Evolutionary conservation across 495 filamentous ascomycete genomes (phyloP), one percentile per base, ranked within the genome.

Genomic region (Xylaria cubensis): DNA sequence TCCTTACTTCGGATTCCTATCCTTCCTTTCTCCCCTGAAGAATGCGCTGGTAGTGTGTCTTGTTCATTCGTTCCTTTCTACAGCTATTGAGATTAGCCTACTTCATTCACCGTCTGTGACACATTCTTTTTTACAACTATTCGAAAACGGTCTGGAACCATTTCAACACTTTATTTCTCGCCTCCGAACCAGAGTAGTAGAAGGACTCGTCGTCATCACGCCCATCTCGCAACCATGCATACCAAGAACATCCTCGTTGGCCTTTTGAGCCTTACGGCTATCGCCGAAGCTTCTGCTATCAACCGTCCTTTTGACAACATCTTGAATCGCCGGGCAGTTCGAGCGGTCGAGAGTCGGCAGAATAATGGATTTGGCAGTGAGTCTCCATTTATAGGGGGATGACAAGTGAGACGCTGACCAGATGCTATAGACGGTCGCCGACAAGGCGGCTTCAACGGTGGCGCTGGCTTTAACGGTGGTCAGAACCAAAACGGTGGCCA

Each of bases 81-180:
- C 77, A 72, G 76, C 80, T 78, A 77, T 70, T 80, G 78, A 78
- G 76, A 70, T 74, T 76, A 80, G 73, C 72, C 75, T 73, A 72
- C 75, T 82, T 73, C 69, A 77, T 80, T 80, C 74, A 79, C 75
- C 81, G 82, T 84, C 82, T 78, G 74, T 77, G 81, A 76, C 82
- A 80, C 76, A 69, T 69, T 81, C 78, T 75, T 84, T 81, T 81
- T 78, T 74, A 64, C 67, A 74, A 72, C 19, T 5, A 74, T 81
- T 84, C 74, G 74, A 79, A 78, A 79, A 74, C 75, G 84, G 84
- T 85, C 84, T 86, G 84, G 84, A 80, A 86, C 84, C 84, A 82
- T 79, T 80, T 79, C 74, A 74, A 39, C 67, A 69, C 69, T 73
- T 73, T 71, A 67, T 75, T 77, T 76, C 67, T 73, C 24, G 29